phyloP scores from a whole-genome alignment of 2,329 filamentous ascomycete genomes.

The Gremmenia infestans region DNA sequence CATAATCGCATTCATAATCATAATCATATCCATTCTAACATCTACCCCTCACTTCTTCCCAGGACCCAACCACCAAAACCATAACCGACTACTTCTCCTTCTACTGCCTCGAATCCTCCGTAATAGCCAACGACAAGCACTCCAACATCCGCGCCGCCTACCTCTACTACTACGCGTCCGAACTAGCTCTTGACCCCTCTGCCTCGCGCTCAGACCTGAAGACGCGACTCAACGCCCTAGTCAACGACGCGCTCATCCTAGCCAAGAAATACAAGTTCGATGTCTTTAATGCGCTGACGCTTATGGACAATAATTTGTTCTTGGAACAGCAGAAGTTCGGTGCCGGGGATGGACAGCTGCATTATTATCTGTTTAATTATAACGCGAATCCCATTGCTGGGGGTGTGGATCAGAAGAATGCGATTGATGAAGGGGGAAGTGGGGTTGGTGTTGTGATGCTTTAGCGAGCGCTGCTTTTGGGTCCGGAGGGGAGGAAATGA shows the following conservation, averaged over 20 bases:
- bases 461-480: slow-evolving; percentile 32
- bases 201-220: slow-evolving; percentile 58
- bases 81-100: slow-evolving; percentile 98
- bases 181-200: slow-evolving; percentile 62
- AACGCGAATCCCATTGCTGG: slow-evolving; percentile 78
- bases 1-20: not conserved
- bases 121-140: slow-evolving; percentile 78
- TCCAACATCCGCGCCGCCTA: slow-evolving; percentile 83
- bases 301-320: slow-evolving; percentile 93
- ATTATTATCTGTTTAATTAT: slow-evolving; percentile 99
- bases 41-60: too few relatives aligned
- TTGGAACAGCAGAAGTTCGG: slow-evolving; percentile 92
- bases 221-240: slow-evolving; percentile 71
- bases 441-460: slow-evolving; percentile 88
- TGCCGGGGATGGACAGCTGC: slow-evolving; percentile 85
- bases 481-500: too few relatives aligned
- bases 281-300: slow-evolving; percentile 91
- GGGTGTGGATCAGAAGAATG: slow-evolving; percentile 75
- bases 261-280: slow-evolving; percentile 84
- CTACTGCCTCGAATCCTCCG: slow-evolving; percentile 88
- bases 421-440: slow-evolving; percentile 72
- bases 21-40: slow-evolving; percentile 1
- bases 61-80: slow-evolving; percentile 61
- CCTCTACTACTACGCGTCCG: slow-evolving; percentile 93
- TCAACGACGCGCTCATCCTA: slow-evolving; percentile 81